A percentile compares a stretch with the other conserved stretches of the same genome.
These are phyloP conservation scores for Phalaenopsis equestris DNA, from an alignment of 106 monocot species.

Conservation along the genomic window DNA sequence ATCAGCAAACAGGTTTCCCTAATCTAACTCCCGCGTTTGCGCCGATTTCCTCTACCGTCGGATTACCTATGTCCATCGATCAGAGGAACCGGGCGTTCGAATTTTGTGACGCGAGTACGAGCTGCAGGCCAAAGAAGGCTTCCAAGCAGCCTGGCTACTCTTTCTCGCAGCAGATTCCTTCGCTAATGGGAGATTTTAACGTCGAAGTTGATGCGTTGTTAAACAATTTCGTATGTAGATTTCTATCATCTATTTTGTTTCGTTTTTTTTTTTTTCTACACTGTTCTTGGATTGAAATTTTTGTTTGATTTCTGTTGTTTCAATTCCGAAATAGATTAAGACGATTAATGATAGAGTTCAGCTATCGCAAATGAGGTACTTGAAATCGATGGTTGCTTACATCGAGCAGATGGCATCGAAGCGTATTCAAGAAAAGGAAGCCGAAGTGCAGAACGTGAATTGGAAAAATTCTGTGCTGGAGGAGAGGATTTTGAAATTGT, in stretches of 20 bases:
- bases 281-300: neutral
- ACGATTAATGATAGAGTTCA: neutral
- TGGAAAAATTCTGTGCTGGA: neutral
- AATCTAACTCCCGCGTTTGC: neutral
- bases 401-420: neutral
- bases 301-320: no score
- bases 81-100: neutral
- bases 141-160: neutral
- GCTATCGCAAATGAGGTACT: neutral
- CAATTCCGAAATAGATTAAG: neutral
- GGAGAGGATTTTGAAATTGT: neutral
- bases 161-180: neutral
- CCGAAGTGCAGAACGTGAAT: neutral
- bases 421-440: neutral
- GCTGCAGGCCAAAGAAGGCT: neutral
- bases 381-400: neutral
- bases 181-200: neutral
- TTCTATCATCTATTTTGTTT: neutral
- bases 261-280: neutral
- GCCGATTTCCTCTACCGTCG: neutral
- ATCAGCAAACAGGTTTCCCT: neutral
- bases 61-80: neutral
- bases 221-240: slow-evolving; percentile 1
- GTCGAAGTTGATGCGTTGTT: neutral
- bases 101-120: neutral